Conservation (phyloP, 2,329 filamentous ascomycete species). For the Parascedosporium putredinis region DNA sequence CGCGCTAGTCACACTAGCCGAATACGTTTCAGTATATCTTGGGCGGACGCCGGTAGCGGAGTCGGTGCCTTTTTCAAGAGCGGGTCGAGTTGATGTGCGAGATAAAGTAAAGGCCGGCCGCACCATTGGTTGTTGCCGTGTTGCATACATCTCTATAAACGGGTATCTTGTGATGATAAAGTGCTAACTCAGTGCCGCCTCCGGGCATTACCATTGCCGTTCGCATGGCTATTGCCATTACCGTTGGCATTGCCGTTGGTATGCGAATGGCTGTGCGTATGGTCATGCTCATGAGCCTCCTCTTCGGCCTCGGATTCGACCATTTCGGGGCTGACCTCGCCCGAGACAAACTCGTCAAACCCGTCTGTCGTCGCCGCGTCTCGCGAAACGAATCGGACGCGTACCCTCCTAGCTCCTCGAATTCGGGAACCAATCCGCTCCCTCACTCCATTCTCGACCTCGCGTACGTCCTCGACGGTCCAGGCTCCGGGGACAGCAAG, state of each 20-base stretch:
- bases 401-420: constrained; percentile 72
- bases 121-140: background rate
- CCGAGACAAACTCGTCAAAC: constrained; percentile 70
- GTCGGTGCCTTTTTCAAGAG: no score
- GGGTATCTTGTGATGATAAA: background rate
- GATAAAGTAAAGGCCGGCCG: background rate
- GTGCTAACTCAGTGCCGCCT: background rate
- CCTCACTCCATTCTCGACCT: constrained; percentile 65
- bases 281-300: constrained; percentile 31
- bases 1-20: no score
- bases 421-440: constrained; percentile 65
- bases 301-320: constrained; percentile 23
- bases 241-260: constrained; percentile 9
- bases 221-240: constrained; percentile 3
- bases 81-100: background rate
- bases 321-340: constrained; percentile 53
- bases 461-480: constrained; percentile 60
- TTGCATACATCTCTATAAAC: background rate
- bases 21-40: no score
- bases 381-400: constrained; percentile 70
- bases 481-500: constrained; percentile 67
- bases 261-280: constrained; percentile 24
- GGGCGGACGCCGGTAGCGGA: no score
- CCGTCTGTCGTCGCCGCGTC: constrained; percentile 36
- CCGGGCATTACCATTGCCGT: background rate